Evolutionary conservation across 1,284 basidiomycete genomes (phyloP), one percentile per base, ranked within the genome.

Genomic region (Ustilago crameri): DNA sequence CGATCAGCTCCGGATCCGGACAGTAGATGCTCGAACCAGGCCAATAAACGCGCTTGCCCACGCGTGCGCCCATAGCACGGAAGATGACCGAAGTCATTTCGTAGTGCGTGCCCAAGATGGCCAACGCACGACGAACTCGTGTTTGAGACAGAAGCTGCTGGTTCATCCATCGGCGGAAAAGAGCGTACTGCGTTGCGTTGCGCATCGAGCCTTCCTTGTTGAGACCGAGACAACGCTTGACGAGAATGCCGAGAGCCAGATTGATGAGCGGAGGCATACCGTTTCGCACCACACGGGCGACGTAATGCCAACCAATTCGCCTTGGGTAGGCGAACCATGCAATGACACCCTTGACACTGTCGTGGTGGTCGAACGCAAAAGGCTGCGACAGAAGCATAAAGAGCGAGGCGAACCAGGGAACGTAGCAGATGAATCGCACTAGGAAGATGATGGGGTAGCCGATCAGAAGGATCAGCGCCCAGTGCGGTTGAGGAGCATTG

Each of bases 21-120:
- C 81, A 83, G 65, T 82, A 76, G 57, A 83, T 81, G 53, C 79
- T 81, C 17, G 79, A 81, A 10, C 81, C 81, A 4, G 81, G 81
- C 81, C 81, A 83, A 70, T 83, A 83, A 51, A 83, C 81, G 15
- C 81, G 79, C 59, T 76, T 80, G 49, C 81, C 81, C 30, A 83
- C 78, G 26, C 76, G 75, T 20, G 81, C 80, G 27, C 81, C 81
- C 81, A 83, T 82, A 9, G 79, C 78, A 55, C 81, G 79, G 69
- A 78, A 83, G 43, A 83, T 69, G 47, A 82, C 80, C 47, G 81
- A 83, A 8, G 75, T 77, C 81, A 83, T 83, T 47, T 83, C 81
- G 71, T 83, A 83, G 60, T 83, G 81, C 14, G 81, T 83, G 35
- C 81, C 81, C 32, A 83, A 60, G 45, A 83, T 77, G 30, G 72